Base-by-base conservation (phyloP, 106 monocot species). In the Acanthochlamys bracteata region DNA sequence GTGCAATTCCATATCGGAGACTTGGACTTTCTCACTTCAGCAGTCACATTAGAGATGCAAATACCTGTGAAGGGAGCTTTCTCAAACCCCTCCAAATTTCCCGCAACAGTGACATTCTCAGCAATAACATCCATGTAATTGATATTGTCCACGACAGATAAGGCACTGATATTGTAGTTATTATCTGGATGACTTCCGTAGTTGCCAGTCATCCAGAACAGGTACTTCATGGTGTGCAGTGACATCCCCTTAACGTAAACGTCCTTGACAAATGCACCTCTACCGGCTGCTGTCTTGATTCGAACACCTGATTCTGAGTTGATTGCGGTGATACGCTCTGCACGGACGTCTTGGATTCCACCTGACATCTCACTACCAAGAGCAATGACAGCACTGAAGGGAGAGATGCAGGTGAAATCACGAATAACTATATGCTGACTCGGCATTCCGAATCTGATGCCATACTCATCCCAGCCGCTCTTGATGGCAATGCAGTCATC, bases 351-450 rank as follows among this genome's bases (percentile, higher is more conserved):
- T 17, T 40, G 52, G 39, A 76, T 76, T 4, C 76, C 76, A 1
- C 76, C 76, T 0, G 76, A 76, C 76, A 76, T 76, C 65, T 76
- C 76, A 42, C 76, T 76, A 15, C 71, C 76, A 8, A 76, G 71
- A 20, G 76, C 64, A 12, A 76, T 76, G 53, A 71, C 66, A 10
- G 71, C 76, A 25, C 76, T 76, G 24, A 70, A 70, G 15, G 76
- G 76, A 53, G 76, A 76, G 47, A 76, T 61, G 60, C 70, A 70
- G 58, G 70, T 66, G 39, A 76, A 64, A 22, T 58, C 23, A 3
- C 71, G 42, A 59, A 76, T 66, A 59, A 52, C 22, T 10, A 76
- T 76, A 65, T 71, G 76, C 58, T 76, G n/a, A 49, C 76, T 76
- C 16, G 76, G 76, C 65, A 59, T 70, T 11, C 70, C 58, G 40